Conservation (phyloP, 441 rosid species). For the Metrosideros polymorpha region DNA sequence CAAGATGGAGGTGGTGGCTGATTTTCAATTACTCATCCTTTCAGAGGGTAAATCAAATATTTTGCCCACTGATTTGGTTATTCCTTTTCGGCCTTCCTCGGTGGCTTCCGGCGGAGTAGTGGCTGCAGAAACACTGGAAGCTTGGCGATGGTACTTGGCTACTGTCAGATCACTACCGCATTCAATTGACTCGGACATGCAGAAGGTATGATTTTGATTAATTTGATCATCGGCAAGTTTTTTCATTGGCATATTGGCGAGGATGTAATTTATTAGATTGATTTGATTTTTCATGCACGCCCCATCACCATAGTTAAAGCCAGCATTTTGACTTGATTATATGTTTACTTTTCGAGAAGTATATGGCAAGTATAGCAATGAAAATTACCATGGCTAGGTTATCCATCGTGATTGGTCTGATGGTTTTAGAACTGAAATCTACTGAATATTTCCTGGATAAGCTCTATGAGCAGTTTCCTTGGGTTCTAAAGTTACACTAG, state of each 20-base stretch:
- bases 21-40: conserved; percentile 64
- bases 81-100: conserved; percentile 64
- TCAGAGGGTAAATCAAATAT: conserved; percentile 87
- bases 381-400: background rate
- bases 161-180: conserved; percentile 60
- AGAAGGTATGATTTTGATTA: conserved; percentile 38
- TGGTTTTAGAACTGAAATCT: background rate
- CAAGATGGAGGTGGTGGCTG: conserved; percentile 80
- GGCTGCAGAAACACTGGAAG: conserved; percentile 32
- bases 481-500: background rate
- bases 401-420: background rate
- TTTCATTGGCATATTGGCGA: background rate
- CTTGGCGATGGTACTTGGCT: conserved; percentile 88
- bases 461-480: background rate
- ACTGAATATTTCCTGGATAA: background rate
- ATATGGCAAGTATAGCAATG: background rate
- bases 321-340: background rate
- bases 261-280: background rate
- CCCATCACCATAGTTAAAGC: background rate
- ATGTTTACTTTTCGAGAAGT: background rate
- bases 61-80: conserved; percentile 60
- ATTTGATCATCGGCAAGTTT: background rate
- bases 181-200: conserved; percentile 59
- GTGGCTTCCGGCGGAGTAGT: conserved; percentile 22
- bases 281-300: background rate